A percentile compares a stretch with the other conserved stretches of the same genome.
phyloP scores from a whole-genome alignment of 169 alveolate genomes.

The Amoebophrya sp. region DNA sequence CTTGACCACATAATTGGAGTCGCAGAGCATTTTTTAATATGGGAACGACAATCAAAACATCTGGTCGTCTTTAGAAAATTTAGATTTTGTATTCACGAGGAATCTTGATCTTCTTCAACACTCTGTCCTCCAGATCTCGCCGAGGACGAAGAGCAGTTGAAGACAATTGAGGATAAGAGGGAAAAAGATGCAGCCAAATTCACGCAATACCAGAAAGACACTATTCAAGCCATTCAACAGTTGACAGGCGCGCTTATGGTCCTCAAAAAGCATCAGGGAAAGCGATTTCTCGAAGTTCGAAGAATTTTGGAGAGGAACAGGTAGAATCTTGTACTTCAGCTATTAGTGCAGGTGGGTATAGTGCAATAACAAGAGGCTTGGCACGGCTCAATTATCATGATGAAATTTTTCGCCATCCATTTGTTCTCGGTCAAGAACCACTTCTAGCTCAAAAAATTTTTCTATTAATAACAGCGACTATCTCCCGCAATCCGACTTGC shows the following conservation, averaged over 20 bases:
- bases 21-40: too few species aligned
- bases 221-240: not conserved
- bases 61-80: too few species aligned
- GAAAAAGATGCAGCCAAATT: not conserved
- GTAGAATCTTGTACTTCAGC: not conserved
- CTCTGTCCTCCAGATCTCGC: conserved; percentile 27
- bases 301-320: conserved; percentile 2
- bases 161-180: not conserved
- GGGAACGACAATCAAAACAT: too few species aligned
- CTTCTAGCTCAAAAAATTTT: too few species aligned
- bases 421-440: too few species aligned
- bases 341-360: too few species aligned
- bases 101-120: too few species aligned
- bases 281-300: not conserved
- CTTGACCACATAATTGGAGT: too few species aligned
- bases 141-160: not conserved
- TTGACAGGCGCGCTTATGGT: not conserved
- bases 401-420: too few species aligned
- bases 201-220: not conserved
- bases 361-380: not conserved
- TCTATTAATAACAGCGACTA: conserved; percentile 14
- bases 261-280: not conserved
- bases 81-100: too few species aligned
- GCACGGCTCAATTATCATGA: too few species aligned
- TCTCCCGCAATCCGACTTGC: not conserved